These are phyloP conservation scores for Auxenochlorella pyrenoidosa DNA, from an alignment of 139 green algal genomes.

Conservation along the genomic window DNA sequence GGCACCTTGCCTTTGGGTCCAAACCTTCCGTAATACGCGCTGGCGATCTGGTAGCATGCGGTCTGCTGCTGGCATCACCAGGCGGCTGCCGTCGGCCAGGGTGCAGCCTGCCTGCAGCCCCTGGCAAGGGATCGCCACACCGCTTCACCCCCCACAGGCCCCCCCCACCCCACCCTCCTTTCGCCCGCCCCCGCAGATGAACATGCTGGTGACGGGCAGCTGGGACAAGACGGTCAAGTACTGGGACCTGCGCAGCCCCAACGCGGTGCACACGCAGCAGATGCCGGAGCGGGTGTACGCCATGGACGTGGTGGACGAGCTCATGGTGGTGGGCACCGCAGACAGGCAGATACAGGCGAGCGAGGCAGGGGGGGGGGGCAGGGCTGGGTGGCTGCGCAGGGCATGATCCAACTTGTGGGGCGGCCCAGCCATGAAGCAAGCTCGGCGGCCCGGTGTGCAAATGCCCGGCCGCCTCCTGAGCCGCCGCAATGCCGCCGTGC, in stretches of 20 bases:
- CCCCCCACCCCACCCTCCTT: neutral
- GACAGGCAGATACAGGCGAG: conserved; percentile 74
- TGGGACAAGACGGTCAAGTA: conserved; percentile 80
- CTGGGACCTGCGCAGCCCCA: conserved; percentile 80
- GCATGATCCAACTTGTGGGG: neutral
- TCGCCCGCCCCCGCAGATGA: conserved; percentile 62
- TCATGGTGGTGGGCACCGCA: conserved; percentile 80
- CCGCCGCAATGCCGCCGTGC: neutral
- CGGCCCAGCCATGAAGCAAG: too few relatives aligned
- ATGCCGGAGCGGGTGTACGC: conserved; percentile 92
- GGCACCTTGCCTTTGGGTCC: too few relatives aligned
- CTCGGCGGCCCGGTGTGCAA: too few relatives aligned
- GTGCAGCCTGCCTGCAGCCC: neutral
- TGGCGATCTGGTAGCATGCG: too few relatives aligned
- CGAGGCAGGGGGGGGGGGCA: neutral
- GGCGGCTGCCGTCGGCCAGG: too few relatives aligned
- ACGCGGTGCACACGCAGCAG: conserved; percentile 72
- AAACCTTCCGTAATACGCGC: too few relatives aligned
- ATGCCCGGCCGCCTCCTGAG: too few relatives aligned
- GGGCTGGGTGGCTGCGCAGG: neutral
- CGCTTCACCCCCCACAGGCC: neutral
- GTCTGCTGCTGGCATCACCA: too few relatives aligned
- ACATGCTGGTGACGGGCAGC: conserved; percentile 73
- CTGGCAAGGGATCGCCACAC: neutral
- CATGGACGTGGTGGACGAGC: conserved; percentile 78